phyloP scores from a whole-genome alignment of 805 yeast genomes.

The Saturnispora gosingensis region DNA sequence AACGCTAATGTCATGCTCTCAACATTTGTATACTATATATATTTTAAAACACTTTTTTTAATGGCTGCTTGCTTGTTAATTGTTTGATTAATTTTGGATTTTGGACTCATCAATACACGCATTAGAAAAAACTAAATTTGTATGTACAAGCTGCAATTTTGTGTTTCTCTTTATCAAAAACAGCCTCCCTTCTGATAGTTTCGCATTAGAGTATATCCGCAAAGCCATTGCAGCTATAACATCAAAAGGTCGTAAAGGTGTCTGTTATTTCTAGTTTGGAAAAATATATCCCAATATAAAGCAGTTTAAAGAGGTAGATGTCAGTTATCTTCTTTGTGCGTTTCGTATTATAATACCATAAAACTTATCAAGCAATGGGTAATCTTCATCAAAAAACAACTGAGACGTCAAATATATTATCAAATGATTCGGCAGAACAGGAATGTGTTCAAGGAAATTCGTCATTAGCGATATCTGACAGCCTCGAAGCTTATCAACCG shows the following conservation, averaged over 20 bases:
- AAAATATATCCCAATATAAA: too few species aligned
- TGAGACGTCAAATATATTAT: too few species aligned
- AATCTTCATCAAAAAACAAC: too few species aligned
- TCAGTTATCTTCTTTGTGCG: neutral
- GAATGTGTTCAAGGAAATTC: neutral
- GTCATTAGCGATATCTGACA: neutral
- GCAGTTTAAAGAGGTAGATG: neutral
- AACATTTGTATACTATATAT: neutral
- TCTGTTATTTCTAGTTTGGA: too few species aligned
- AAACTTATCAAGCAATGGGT: neutral
- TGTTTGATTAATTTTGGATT: neutral
- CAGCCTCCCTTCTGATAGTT: too few species aligned
- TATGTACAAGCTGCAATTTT: too few species aligned
- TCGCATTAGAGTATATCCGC: too few species aligned
- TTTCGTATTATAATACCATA: neutral
- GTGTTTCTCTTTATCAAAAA: too few species aligned
- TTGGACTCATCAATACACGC: too few species aligned
- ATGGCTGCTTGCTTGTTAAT: neutral
- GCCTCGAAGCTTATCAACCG: neutral
- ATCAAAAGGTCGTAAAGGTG: too few species aligned
- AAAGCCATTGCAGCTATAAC: too few species aligned
- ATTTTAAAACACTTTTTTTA: neutral
- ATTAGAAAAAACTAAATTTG: too few species aligned
- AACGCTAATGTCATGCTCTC: neutral
- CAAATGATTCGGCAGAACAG: neutral